Evolutionary conservation across 2,329 filamentous ascomycete species (phyloP), one percentile per base, ranked within the genome.

Genomic region (Beauveria pseudobassiana): DNA sequence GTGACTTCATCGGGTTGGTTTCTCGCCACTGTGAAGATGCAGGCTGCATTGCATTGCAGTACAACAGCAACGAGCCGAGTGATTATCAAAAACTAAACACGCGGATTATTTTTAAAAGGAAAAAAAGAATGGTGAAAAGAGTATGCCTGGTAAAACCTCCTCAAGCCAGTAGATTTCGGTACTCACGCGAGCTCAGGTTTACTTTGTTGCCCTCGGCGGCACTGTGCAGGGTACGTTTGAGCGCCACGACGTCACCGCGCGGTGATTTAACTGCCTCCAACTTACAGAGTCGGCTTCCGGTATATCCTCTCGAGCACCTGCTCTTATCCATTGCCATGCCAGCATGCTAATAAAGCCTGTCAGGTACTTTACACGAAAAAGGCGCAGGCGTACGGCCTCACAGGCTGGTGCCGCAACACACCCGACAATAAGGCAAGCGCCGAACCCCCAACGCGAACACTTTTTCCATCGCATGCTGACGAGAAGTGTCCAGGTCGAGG

Each of bases 401-500:
- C 83, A 0, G 85, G 85, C 22, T 87, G 85, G 85, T 85, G 85
- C 60, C 76, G 80, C 42, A 87, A 87, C 68, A 84, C 82, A 0
- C 68, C 76, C 1, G 77, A 82, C 63, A 79, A 81, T 65, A 85
- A 84, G 74, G 84, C 81, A 48, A 30, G n/a, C 18, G 10, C 20
- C 5, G 0, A 4, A 1, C 30, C 12, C 5, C 8, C 1, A 9
- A 5, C 10, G 26, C 10, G 55, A 18, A 12, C 20, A 50, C 54
- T 14, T 34, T 9, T 14, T 10, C 62, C 57, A 67, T 68, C 64
- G 30, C 26, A 28, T 38, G 14, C 50, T 50, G 12, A 58, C 3
- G 22, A 30, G 14, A n/a, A 22, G 8, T 7, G 9, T 20, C 55
- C 51, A 96, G 91, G 93, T 98, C 52, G 86, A 91, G 70, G 93